These are phyloP conservation scores for Beauveria brongniartii DNA, from an alignment of 2,329 filamentous ascomycete genomes.

Conservation along the genomic window DNA sequence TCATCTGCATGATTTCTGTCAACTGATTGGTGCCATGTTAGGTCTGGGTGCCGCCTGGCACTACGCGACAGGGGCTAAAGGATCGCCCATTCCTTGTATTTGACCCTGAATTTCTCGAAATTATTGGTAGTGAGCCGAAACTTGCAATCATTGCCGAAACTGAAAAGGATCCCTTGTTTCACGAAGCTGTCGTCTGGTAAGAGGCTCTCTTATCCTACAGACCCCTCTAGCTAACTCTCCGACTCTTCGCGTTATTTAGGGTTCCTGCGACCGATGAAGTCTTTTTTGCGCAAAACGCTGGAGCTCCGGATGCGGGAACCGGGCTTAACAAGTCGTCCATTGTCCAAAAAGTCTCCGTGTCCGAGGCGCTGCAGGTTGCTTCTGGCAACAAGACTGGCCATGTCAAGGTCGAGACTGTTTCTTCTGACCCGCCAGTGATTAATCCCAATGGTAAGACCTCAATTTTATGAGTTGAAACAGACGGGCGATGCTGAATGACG, in stretches of 20 bases:
- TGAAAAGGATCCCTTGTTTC: slow-evolving; percentile 39
- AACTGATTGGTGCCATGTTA: slow-evolving; percentile 14
- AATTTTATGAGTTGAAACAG: background rate
- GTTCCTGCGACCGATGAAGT: slow-evolving; percentile 38
- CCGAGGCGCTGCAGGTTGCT: slow-evolving; percentile 32
- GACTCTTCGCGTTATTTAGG: background rate
- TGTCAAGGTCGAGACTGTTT: slow-evolving; percentile 34
- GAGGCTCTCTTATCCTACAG: no score
- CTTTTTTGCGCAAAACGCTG: slow-evolving; percentile 47
- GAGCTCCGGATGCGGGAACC: slow-evolving; percentile 37
- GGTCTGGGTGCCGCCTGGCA: slow-evolving; percentile 31
- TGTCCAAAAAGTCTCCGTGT: slow-evolving; percentile 41
- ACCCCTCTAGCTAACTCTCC: background rate
- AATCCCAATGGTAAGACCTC: slow-evolving; percentile 39
- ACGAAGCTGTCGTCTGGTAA: slow-evolving; percentile 48
- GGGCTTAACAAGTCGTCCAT: slow-evolving; percentile 42
- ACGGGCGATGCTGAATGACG: background rate
- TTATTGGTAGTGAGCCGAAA: slow-evolving; percentile 41
- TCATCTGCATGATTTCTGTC: background rate
- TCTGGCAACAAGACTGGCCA: slow-evolving; percentile 28
- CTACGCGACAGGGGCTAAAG: slow-evolving; percentile 27
- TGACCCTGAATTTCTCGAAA: slow-evolving; percentile 39
- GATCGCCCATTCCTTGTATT: slow-evolving; percentile 38
- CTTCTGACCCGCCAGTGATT: slow-evolving; percentile 34
- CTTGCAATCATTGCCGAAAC: slow-evolving; percentile 41